Evolutionary conservation across 495 filamentous ascomycete genomes (phyloP).

Genomic region (Aspergillus kassunensis): DNA sequence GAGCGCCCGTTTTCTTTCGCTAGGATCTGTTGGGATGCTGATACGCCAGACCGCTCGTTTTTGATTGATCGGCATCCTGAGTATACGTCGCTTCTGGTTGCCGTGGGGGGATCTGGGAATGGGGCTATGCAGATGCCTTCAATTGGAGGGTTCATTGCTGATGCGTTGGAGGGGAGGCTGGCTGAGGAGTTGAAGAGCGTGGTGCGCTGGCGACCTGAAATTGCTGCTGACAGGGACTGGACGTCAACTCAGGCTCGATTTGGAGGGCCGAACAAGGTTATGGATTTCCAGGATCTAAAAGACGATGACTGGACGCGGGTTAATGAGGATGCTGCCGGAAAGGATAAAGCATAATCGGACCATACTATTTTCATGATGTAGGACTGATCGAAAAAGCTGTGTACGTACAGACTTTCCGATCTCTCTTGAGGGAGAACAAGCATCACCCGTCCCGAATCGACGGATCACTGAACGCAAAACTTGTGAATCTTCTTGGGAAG

Average conservation of each 20-base stretch:
- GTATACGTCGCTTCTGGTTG: conserved; percentile 39
- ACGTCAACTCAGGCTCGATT: conserved; percentile 44
- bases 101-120: conserved; percentile 49
- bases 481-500: too few relatives aligned
- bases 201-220: conserved; percentile 51
- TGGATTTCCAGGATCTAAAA: conserved; percentile 44
- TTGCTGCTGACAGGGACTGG: conserved; percentile 45
- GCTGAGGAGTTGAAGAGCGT: conserved; percentile 34
- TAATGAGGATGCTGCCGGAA: too few relatives aligned
- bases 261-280: conserved; percentile 40
- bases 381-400: too few relatives aligned
- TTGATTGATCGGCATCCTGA: conserved; percentile 44
- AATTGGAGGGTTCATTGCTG: conserved; percentile 45
- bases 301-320: conserved; percentile 35
- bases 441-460: too few relatives aligned
- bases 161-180: conserved; percentile 42
- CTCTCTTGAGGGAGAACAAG: too few relatives aligned
- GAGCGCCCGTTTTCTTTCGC: conserved; percentile 45
- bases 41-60: conserved; percentile 49
- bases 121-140: conserved; percentile 49
- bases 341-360: too few relatives aligned
- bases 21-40: conserved; percentile 52
- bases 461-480: too few relatives aligned
- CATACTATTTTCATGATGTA: too few relatives aligned
- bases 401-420: too few relatives aligned